phyloP scores from a whole-genome alignment of 2,329 filamentous ascomycete genomes.

The Thelonectria olida region DNA sequence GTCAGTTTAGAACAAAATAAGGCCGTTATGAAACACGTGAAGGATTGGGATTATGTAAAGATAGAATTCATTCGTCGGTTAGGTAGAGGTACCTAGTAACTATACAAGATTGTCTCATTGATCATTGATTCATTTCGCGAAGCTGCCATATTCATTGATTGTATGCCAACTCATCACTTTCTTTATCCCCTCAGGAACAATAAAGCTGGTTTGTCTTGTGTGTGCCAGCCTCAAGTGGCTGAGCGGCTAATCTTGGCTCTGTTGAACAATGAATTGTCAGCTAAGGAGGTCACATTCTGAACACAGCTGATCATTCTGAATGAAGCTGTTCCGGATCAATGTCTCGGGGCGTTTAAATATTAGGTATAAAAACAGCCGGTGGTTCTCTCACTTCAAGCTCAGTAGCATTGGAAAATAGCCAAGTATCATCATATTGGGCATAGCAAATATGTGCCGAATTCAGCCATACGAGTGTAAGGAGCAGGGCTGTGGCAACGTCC shows the following conservation, averaged over 20 bases:
- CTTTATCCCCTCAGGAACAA: neutral
- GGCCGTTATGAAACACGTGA: no score
- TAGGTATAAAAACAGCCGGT: neutral
- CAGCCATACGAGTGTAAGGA: neutral
- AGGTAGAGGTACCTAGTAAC: neutral
- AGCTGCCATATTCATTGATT: no score
- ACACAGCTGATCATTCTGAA: neutral
- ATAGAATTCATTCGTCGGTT: neutral
- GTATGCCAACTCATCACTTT: neutral
- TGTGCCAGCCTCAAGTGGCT: neutral
- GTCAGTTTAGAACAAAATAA: neutral
- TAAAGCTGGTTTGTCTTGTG: no score
- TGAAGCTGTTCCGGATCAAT: neutral
- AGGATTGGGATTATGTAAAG: neutral
- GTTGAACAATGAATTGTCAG: neutral
- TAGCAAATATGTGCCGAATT: neutral
- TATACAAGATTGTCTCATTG: neutral
- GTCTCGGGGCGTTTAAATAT: no score
- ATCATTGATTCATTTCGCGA: no score
- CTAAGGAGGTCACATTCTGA: no score
- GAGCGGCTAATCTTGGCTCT: neutral
- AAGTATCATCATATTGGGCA: no score
- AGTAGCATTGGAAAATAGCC: neutral
- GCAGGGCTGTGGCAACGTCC: neutral
- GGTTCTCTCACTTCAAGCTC: neutral